Percentiles rank a stretch among this genome's conserved stretches.
Conservation (phyloP, 305 asterid species). For the Fraxinus sp. region DNA sequence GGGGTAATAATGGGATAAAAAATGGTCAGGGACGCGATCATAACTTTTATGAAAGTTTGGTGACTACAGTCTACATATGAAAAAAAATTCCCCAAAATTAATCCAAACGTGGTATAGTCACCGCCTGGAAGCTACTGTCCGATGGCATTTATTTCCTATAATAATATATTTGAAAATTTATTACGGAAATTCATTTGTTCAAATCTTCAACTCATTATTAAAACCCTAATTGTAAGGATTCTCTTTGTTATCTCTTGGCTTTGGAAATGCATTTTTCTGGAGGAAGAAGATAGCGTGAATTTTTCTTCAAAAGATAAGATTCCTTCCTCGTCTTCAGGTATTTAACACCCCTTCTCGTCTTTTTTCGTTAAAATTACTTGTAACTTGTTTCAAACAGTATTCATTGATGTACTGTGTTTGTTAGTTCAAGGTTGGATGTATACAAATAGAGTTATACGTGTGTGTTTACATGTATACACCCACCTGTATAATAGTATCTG, state of each 20-base stretch:
- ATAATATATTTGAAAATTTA: constrained; percentile 4
- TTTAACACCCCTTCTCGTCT: background rate
- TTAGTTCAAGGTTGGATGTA: background rate
- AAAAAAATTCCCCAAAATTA: background rate
- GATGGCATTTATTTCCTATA: constrained; percentile 3
- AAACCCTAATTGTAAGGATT: background rate
- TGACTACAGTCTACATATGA: background rate
- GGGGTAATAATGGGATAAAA: background rate
- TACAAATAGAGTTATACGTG: background rate
- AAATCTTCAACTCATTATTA: background rate
- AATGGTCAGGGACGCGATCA: background rate
- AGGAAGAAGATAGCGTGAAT: background rate
- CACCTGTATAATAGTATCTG: background rate
- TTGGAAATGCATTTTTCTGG: background rate
- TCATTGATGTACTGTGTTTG: background rate
- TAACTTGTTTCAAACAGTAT: background rate
- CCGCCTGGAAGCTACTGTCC: background rate
- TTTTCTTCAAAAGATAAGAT: background rate
- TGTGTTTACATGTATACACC: background rate
- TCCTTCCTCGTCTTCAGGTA: background rate
- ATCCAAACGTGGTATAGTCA: background rate
- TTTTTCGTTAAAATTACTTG: background rate
- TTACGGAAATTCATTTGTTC: background rate
- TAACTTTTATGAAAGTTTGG: background rate
- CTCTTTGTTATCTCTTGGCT: background rate